These are phyloP conservation scores for Elaeis oleifera DNA, from an alignment of 202 grass and related monocot genomes.

Conservation along the genomic window DNA sequence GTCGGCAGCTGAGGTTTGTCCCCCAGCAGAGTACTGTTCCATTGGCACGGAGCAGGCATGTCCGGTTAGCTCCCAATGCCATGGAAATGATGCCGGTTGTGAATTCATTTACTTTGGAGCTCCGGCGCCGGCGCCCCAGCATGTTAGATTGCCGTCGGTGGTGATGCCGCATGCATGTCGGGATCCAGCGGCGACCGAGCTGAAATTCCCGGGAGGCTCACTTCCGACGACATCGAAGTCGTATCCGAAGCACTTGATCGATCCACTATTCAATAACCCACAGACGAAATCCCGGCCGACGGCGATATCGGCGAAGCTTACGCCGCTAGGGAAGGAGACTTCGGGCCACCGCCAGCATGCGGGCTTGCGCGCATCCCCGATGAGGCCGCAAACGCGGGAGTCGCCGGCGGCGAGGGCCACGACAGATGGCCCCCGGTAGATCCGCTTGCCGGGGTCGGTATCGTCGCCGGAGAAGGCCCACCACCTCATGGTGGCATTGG, in stretches of 20 bases:
- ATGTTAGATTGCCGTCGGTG: slow-evolving; percentile 15
- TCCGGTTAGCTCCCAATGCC: slow-evolving; percentile 51
- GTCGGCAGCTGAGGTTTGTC: slow-evolving; percentile 7
- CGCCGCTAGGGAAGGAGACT: slow-evolving; percentile 11
- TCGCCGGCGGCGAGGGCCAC: slow-evolving; percentile 47
- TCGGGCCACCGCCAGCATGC: slow-evolving; percentile 56
- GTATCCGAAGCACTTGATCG: slow-evolving; percentile 19
- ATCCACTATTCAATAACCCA: neutral
- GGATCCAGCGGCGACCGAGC: slow-evolving; percentile 28
- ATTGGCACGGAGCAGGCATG: slow-evolving; percentile 49
- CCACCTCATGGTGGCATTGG: no score
- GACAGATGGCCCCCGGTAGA: slow-evolving; percentile 61
- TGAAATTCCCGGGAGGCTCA: neutral
- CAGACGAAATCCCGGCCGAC: slow-evolving; percentile 77
- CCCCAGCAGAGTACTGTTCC: slow-evolving; percentile 53
- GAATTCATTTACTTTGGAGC: neutral
- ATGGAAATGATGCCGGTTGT: slow-evolving; percentile 26
- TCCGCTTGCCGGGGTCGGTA: slow-evolving; percentile 27
- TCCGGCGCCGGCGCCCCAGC: slow-evolving; percentile 44
- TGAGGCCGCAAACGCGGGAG: slow-evolving; percentile 53
- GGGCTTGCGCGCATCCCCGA: slow-evolving; percentile 17
- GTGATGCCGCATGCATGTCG: slow-evolving; percentile 51
- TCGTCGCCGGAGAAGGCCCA: neutral
- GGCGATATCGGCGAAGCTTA: slow-evolving; percentile 47
- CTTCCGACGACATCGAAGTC: slow-evolving; percentile 8